Evolutionary conservation across 176 grass and related monocot genomes (phyloP).

Genomic region (Miscanthus lutarioriparius): DNA sequence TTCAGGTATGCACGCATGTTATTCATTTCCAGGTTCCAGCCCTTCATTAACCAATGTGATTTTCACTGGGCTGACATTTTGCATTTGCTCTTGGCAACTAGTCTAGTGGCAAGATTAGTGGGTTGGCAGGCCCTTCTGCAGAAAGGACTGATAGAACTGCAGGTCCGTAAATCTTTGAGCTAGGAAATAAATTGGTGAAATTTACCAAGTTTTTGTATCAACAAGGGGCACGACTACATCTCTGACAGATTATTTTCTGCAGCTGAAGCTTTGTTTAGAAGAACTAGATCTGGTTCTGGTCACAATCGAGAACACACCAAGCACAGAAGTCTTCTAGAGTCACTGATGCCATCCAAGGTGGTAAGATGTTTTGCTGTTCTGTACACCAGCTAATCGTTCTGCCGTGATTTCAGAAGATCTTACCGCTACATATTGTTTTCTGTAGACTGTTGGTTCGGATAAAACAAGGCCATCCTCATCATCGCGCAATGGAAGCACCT

Average conservation of each 20-base stretch:
- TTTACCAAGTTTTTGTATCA: background rate
- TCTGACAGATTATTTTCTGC: conserved; percentile 45
- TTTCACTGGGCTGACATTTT: conserved; percentile 22
- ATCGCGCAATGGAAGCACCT: conserved; percentile 45
- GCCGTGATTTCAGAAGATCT: conserved; percentile 9
- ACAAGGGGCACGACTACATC: conserved; percentile 32
- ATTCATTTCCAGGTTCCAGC: conserved; percentile 17
- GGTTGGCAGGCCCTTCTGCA: conserved; percentile 50
- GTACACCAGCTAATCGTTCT: background rate
- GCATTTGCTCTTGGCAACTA: conserved; percentile 34
- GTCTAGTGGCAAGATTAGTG: conserved; percentile 44
- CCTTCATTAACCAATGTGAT: conserved; percentile 2
- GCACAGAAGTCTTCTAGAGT: conserved; percentile 55
- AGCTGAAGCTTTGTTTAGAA: conserved; percentile 63
- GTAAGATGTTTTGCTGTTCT: conserved; percentile 4
- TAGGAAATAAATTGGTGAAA: background rate
- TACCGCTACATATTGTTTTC: background rate
- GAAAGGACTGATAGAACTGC: conserved; percentile 57
- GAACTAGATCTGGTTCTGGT: conserved; percentile 46
- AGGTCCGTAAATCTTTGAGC: conserved; percentile 40
- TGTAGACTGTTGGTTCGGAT: conserved; percentile 36
- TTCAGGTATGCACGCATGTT: conserved; percentile 37
- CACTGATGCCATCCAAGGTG: conserved; percentile 43
- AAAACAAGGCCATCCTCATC: conserved; percentile 39
- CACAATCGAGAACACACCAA: conserved; percentile 51